Conservation (phyloP, 306 rosid species). For the Lagenaria siceraria region DNA sequence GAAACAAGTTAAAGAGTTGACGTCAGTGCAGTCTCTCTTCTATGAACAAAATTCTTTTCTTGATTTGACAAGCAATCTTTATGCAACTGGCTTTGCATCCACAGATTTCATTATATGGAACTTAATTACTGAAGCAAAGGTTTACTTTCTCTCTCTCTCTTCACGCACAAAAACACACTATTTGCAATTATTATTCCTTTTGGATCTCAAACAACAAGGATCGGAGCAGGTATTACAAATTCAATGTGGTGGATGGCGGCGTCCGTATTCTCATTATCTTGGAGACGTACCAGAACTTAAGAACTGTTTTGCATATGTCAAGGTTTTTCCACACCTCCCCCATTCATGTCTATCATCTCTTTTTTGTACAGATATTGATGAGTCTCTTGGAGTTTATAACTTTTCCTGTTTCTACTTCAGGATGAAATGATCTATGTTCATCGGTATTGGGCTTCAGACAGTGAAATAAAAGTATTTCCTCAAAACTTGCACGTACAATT, state of each 20-base stretch:
- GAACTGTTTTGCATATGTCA: constrained; percentile 85
- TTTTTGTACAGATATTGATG: neutral
- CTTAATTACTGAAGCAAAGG: constrained; percentile 70
- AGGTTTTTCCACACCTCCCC: constrained; percentile 27
- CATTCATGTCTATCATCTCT: neutral
- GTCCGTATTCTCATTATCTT: constrained; percentile 78
- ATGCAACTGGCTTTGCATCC: constrained; percentile 88
- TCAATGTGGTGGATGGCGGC: constrained; percentile 98
- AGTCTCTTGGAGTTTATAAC: neutral
- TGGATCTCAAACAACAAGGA: constrained; percentile 15
- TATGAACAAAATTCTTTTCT: constrained; percentile 22
- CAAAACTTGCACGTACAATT: constrained; percentile 75
- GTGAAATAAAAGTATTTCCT: constrained; percentile 46
- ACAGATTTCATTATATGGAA: constrained; percentile 82
- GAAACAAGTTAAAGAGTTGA: constrained; percentile 89
- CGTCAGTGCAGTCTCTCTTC: constrained; percentile 52
- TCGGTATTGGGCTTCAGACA: constrained; percentile 39
- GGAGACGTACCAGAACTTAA: constrained; percentile 77
- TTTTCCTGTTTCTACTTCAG: constrained; percentile 27
- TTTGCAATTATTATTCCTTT: neutral
- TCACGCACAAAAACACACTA: neutral
- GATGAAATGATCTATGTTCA: constrained; percentile 73
- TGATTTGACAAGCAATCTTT: constrained; percentile 26
- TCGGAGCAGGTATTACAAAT: constrained; percentile 57
- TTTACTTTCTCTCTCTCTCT: constrained; percentile 15